Conservation (phyloP, 164 flowering plant genomes). For the Sextonia rubra region DNA sequence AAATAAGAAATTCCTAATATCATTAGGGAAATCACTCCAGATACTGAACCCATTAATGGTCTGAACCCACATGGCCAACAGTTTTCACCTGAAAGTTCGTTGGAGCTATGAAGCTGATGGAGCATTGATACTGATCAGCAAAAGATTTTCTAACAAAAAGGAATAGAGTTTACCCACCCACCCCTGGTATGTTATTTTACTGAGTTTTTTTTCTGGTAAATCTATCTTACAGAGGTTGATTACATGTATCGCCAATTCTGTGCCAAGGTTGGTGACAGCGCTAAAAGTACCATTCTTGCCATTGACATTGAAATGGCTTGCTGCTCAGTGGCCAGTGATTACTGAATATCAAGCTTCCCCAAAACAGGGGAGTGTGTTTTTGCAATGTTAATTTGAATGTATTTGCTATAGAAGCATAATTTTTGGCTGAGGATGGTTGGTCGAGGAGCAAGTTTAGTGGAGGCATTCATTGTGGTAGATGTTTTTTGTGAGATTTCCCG, state of each 20-base stretch:
- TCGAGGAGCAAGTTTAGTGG: no score
- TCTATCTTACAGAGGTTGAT: constrained; percentile 86
- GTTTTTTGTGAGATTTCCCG: no score
- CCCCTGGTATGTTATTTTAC: constrained; percentile 90
- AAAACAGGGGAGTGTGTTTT: background rate
- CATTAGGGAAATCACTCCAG: no score
- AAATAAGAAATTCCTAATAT: no score
- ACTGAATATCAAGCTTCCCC: background rate
- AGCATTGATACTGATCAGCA: constrained; percentile 89
- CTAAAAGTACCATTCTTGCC: background rate
- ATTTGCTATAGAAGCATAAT: background rate
- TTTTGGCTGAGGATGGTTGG: no score
- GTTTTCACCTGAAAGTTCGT: constrained; percentile 77
- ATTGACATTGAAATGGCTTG: constrained; percentile 32
- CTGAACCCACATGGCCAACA: no score
- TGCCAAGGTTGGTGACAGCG: constrained; percentile 32
- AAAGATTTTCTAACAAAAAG: constrained; percentile 82
- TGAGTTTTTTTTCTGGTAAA: no score
- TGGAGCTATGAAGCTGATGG: constrained; percentile 79
- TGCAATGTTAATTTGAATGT: background rate
- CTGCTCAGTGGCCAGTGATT: constrained; percentile 53
- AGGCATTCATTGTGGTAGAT: no score
- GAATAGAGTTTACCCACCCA: constrained; percentile 50
- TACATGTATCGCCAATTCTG: constrained; percentile 89
- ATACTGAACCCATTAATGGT: no score